Conservation (phyloP, 2,329 filamentous ascomycete genomes). For the Neofusicoccum ribis region DNA sequence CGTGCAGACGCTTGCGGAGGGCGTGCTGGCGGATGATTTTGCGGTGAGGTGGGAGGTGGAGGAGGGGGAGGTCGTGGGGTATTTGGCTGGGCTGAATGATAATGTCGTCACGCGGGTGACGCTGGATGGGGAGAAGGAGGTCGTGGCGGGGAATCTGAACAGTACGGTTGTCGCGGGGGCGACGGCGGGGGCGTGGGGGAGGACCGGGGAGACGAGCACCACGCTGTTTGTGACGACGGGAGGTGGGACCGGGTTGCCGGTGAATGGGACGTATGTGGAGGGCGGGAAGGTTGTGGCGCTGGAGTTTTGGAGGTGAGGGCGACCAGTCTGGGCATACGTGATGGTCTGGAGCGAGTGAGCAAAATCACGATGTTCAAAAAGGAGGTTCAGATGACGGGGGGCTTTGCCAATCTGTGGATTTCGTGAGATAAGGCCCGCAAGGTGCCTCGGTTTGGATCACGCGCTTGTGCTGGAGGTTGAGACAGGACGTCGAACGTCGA, state of each 20-base stretch:
- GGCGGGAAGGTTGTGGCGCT: constrained; percentile 28
- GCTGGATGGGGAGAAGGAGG: neutral
- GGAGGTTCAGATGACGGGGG: no score
- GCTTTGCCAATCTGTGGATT: no score
- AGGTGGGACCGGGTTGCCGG: constrained; percentile 24
- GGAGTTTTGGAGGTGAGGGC: neutral
- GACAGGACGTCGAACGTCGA: no score
- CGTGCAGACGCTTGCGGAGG: neutral
- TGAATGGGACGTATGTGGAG: constrained; percentile 25
- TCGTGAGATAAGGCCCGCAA: no score
- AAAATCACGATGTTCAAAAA: no score
- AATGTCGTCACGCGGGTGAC: neutral
- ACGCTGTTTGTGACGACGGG: constrained; percentile 28
- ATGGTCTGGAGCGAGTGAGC: no score
- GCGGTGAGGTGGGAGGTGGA: neutral
- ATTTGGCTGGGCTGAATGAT: neutral
- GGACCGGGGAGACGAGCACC: constrained; percentile 22
- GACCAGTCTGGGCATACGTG: no score
- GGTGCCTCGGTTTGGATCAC: no score
- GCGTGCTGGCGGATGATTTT: neutral
- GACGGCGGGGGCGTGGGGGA: constrained; percentile 24
- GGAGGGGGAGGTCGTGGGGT: neutral
- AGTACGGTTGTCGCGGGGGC: constrained; percentile 21
- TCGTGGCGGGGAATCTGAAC: constrained; percentile 18
- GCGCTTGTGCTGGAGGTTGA: no score